Base-by-base conservation (phyloP, 2,329 filamentous ascomycete species). In the Colletotrichum salicis region DNA sequence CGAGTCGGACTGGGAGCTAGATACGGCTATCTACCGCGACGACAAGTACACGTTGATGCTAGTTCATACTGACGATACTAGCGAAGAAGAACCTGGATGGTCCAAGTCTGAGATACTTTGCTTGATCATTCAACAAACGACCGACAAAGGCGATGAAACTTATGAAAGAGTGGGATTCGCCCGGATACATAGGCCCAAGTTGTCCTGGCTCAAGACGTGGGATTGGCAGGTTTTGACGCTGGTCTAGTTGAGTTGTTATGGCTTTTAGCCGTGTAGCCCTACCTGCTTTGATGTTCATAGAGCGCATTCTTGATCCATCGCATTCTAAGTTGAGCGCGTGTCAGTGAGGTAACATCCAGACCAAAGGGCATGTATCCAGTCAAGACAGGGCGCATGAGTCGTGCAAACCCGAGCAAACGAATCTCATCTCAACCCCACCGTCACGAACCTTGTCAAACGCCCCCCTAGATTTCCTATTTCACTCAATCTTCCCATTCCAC, bases 71-170 rank as follows among this genome's bases (percentile, higher is more conserved):
- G 45, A 68, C 10, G 58, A 68, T 22, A 19, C 29, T 0, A 4
- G 2, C 5, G 5, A 19, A 11, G 45, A 58, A 2, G 27, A 45
- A 3, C 4, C 57, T 1, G 22, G n/a, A 6, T 63, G 41, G 56
- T 35, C 64, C 5, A 1, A 8, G 1, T 48, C 22, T 19, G n/a
- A 12, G 7, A 22, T 11, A 8, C 27, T 56, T 8, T 59, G 59
- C 2, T 24, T 59, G 15, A 3, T 63, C 1, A 27, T 68, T 1
- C n/a, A 27, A 5, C 31, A 5, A 41, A 52, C 29, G 13, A 7
- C 1, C 0, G n/a, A 37, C 11, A 13, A 15, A 0, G 3, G 15
- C 3, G 0, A 8, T 1, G 27, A 8, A 3, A 22, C 37, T 0
- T 58, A 71, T 3, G 64, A 55, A 27, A 59, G 41, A 35, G 24